Percentiles rank a stretch among this genome's conserved stretches.
Evolutionary conservation across 2,329 filamentous ascomycete species (phyloP).

Genomic region (Venturiaceae sp.): DNA sequence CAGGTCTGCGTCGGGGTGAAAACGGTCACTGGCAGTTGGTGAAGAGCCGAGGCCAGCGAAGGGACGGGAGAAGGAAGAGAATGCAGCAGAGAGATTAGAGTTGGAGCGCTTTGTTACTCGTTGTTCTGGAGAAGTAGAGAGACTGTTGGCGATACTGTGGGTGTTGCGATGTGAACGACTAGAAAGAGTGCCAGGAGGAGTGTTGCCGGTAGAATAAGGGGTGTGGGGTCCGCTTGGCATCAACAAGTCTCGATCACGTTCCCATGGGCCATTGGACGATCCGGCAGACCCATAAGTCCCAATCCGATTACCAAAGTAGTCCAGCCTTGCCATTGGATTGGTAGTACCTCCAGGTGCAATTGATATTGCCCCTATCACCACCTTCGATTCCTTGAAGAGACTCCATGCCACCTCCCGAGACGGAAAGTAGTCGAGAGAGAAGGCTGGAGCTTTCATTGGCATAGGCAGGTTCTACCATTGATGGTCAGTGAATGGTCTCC

Average conservation of each 20-base stretch:
- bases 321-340: constrained; percentile 12
- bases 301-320: constrained; percentile 17
- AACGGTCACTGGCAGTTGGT: constrained; percentile 21
- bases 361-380: not conserved
- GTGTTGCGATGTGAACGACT: constrained; percentile 26
- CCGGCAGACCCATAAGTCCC: constrained; percentile 37
- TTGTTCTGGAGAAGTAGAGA: constrained; percentile 32
- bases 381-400: constrained; percentile 24
- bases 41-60: constrained; percentile 26
- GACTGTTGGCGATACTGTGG: constrained; percentile 18
- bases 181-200: constrained; percentile 36
- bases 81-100: constrained; percentile 28
- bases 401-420: constrained; percentile 33
- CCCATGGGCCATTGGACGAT: constrained; percentile 42
- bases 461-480: constrained; percentile 23
- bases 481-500: not conserved
- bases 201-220: constrained; percentile 42
- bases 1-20: constrained; percentile 24
- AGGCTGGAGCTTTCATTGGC: constrained; percentile 32
- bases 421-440: constrained; percentile 38
- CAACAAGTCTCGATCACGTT: constrained; percentile 20
- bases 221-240: constrained; percentile 35
- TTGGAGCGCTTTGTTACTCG: constrained; percentile 20
- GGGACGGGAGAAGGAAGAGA: constrained; percentile 29
- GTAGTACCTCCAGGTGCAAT: not conserved